These are phyloP conservation scores for Pythium apleroticum DNA, from an alignment of 352 stramenopile species.

Conservation along the genomic window DNA sequence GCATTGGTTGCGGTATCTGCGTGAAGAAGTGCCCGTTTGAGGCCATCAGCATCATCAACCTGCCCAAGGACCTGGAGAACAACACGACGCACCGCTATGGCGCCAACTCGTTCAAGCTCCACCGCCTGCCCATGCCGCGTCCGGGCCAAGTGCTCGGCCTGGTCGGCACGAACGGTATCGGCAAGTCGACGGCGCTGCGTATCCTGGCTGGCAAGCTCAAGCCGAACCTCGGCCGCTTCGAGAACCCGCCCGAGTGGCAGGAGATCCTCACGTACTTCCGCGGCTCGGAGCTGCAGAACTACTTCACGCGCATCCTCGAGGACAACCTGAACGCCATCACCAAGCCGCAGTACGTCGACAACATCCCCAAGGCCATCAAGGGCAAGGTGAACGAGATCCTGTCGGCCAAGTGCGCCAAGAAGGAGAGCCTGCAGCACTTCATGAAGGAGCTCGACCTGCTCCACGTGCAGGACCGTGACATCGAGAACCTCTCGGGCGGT, in stretches of 20 bases:
- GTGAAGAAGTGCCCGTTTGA: conserved; percentile 99
- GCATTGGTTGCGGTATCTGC: conserved; percentile 99
- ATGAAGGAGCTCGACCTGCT: conserved; percentile 94
- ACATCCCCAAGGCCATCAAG: conserved; percentile 97
- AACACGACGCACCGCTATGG: conserved; percentile 99
- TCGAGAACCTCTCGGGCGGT: conserved; percentile 95
- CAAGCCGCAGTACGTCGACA: conserved; percentile 99
- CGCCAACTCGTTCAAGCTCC: conserved; percentile 99
- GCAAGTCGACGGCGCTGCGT: conserved; percentile 99
- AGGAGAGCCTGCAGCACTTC: conserved; percentile 80
- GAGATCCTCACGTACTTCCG: conserved; percentile 99
- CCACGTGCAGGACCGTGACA: conserved; percentile 97
- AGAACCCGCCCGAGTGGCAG: conserved; percentile 98
- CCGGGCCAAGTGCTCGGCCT: conserved; percentile 98
- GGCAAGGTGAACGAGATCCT: conserved; percentile 95
- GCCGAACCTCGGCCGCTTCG: conserved; percentile 97
- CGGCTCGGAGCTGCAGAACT: conserved; percentile 98
- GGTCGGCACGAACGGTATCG: conserved; percentile 99
- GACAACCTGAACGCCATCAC: conserved; percentile 99
- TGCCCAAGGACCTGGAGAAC: conserved; percentile 98
- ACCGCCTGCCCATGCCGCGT: conserved; percentile 97
- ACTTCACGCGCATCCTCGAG: conserved; percentile 99
- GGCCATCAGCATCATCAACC: conserved; percentile 99
- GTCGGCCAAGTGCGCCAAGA: conserved; percentile 91
- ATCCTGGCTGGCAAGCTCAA: conserved; percentile 99